Base-by-base conservation (phyloP, 2,329 filamentous ascomycete species). In the Botrytis paeoniae region DNA sequence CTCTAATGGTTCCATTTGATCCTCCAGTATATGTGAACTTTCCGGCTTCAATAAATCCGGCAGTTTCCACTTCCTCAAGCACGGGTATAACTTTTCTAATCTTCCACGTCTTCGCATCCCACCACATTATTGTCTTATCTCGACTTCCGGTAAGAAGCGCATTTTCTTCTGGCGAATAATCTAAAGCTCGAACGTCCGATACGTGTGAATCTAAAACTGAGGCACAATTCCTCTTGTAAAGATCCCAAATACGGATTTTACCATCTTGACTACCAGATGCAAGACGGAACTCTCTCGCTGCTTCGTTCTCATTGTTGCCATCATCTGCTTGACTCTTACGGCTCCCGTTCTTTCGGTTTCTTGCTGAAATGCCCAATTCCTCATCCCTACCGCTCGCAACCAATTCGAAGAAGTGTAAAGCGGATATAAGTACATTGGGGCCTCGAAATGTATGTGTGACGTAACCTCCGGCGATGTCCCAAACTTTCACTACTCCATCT, bases 381-480 rank as follows among this genome's bases (percentile, higher is more conserved):
- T 80, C 81, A 18, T 84, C 83, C 59, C 77, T 80, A 18, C 82
- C 80, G 61, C 80, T 79, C 18, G 84, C 81, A 37, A 90, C 86
- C 25, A 93, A 85, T 80, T 97, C 92, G 81, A 98, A 99, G 83
- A 99, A 98, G 78, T 92, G 91, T 29, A 99, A 85, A 0, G 96
- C 94, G 20, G 96, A 97, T 7, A 99, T 89, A 35, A 99, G 88
- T 16, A 96, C 95, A 74, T 94, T 94, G 73, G 97, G 95, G 1
- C 95, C 95, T 77, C 95, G 92, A 82, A 99, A 97, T 0, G 94
- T 97, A 82, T 99, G 96, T 41, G 97, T 99, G 45, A 94, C 90
- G 82, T 93, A 98, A 35, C 96, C 96, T 62, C 91, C 93, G 68
- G 87, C 86, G 74, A 99, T 94, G 83, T 99, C 96, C 95, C 95